Percentiles rank a stretch among this genome's conserved stretches.
phyloP scores from a whole-genome alignment of 2,329 filamentous ascomycete species.

The Curvularia eragrostidis region DNA sequence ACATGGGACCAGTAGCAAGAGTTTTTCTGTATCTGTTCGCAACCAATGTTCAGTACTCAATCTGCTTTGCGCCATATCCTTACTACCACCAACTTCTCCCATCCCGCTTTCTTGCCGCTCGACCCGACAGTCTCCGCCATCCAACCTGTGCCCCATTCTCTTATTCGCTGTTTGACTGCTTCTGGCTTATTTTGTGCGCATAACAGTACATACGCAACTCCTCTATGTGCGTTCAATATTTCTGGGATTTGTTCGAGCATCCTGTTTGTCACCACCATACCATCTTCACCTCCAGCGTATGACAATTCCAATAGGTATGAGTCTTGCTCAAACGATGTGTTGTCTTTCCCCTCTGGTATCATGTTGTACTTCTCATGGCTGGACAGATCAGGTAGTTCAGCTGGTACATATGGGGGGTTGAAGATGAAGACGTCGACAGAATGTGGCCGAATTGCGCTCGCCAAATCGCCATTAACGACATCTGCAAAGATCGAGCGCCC shows the following conservation, averaged over 20 bases:
- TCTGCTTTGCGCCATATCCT: constrained; percentile 71
- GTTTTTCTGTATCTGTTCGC: neutral
- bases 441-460: constrained; percentile 63
- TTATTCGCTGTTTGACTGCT: constrained; percentile 70
- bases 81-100: constrained; percentile 92
- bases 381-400: constrained; percentile 69
- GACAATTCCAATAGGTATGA: constrained; percentile 83
- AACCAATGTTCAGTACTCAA: constrained; percentile 1
- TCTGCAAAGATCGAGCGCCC: constrained; percentile 63
- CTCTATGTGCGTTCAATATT: constrained; percentile 67
- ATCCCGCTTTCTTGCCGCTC: constrained; percentile 87
- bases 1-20: neutral
- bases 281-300: constrained; percentile 86
- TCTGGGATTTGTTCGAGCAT: constrained; percentile 73
- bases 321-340: constrained; percentile 73
- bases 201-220: constrained; percentile 87
- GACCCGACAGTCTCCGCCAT: constrained; percentile 76
- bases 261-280: constrained; percentile 91
- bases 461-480: constrained; percentile 73
- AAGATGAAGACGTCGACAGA: constrained; percentile 86
- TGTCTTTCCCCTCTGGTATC: constrained; percentile 27
- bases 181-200: constrained; percentile 90
- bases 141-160: constrained; percentile 69
- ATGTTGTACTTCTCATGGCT: constrained; percentile 44
- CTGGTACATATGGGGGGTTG: constrained; percentile 97